Conservation (phyloP, 2,329 filamentous ascomycete genomes). For the Aureobasidium sp. region DNA sequence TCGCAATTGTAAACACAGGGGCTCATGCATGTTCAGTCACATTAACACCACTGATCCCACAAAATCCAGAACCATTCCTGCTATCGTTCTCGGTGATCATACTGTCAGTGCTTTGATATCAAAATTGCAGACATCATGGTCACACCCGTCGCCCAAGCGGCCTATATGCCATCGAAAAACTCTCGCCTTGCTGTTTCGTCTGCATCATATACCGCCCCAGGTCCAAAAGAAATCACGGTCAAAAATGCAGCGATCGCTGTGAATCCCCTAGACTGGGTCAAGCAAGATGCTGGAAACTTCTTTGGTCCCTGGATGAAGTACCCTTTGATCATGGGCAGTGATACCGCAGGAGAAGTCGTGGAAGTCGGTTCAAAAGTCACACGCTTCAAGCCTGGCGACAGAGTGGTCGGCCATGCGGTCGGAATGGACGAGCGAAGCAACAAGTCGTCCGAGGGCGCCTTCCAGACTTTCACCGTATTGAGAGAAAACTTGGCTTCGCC, state of each 20-base stretch:
- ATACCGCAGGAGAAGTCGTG: not conserved
- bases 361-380: not conserved
- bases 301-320: not conserved
- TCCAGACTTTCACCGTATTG: not conserved
- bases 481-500: too few relatives aligned
- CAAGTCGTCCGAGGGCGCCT: not conserved
- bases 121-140: not conserved
- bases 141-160: not conserved
- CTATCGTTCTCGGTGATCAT: too few relatives aligned
- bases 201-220: not conserved
- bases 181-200: not conserved
- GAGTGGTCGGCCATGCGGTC: not conserved
- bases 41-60: too few relatives aligned
- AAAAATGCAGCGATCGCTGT: not conserved
- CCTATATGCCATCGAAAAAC: not conserved
- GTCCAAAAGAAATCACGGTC: not conserved
- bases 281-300: not conserved
- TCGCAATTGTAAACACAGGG: too few relatives aligned
- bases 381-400: not conserved
- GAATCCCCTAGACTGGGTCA: not conserved
- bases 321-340: not conserved
- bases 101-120: too few relatives aligned
- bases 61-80: too few relatives aligned
- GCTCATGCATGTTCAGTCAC: too few relatives aligned
- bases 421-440: not conserved